Percentiles rank a stretch among this genome's conserved stretches.
Conservation (phyloP, 148 eudicot species). For the Diospyros kaki region DNA sequence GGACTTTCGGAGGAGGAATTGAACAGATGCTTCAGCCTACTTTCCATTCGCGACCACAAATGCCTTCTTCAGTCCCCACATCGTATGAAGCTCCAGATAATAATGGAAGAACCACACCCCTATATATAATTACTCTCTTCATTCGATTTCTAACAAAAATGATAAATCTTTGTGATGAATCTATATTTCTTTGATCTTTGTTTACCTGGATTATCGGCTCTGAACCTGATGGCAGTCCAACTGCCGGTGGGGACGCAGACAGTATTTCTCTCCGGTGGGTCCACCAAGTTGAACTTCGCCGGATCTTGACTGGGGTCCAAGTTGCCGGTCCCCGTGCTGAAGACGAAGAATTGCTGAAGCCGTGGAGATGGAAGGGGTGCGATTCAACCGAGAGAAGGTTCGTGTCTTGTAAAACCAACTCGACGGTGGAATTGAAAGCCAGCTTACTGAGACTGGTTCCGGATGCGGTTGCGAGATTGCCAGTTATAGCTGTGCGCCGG, state of each 20-base stretch:
- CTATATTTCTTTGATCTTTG: not conserved
- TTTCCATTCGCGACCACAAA: constrained; percentile 55
- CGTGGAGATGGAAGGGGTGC: constrained; percentile 66
- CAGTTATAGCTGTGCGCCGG: constrained; percentile 47
- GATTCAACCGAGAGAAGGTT: constrained; percentile 54
- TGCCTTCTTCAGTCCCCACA: constrained; percentile 63
- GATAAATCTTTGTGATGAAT: too few relatives aligned
- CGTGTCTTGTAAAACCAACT: constrained; percentile 54
- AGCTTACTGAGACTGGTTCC: constrained; percentile 44
- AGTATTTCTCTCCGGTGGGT: constrained; percentile 62
- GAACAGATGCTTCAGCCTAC: constrained; percentile 33
- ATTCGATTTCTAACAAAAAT: not conserved
- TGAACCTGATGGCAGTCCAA: constrained; percentile 58
- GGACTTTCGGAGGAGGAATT: constrained; percentile 50
- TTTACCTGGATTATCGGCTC: constrained; percentile 66
- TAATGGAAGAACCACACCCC: constrained; percentile 71
- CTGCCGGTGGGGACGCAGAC: constrained; percentile 64
- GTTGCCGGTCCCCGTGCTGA: constrained; percentile 51
- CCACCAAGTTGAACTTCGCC: constrained; percentile 44
- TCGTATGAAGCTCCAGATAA: constrained; percentile 55
- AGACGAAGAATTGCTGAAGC: constrained; percentile 56
- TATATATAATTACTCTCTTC: constrained; percentile 11
- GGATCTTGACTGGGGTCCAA: constrained; percentile 48
- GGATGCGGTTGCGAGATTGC: constrained; percentile 31
- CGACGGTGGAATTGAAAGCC: constrained; percentile 45